Base-by-base conservation (phyloP, 116 monocot species). In the Cymodocea nodosa region DNA sequence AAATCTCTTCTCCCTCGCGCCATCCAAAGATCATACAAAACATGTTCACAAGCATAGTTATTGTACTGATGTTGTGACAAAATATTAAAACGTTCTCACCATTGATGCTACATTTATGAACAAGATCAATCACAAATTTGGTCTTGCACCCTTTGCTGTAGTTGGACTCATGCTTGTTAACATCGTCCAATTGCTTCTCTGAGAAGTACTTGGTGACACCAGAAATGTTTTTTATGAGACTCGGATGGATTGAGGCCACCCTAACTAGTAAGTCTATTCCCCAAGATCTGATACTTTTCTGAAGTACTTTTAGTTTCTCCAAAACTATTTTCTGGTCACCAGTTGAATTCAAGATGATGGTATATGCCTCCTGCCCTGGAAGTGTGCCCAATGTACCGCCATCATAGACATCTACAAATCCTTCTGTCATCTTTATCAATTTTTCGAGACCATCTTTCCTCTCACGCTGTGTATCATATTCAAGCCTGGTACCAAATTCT, bases 231-330 rank as follows among this genome's bases (percentile, higher is more conserved):
- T 58, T 80, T 53, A 85, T 76, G 65, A 89, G 61, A 72, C 78
- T 85, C 37, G 89, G 89, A 54, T 89, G 89, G 67, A 89, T 85
- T 11, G 85, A 77, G 11, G 78, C 78, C 51, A 89, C 72, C n/a
- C 80, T 83, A 18, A 83, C 74, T 5, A 89, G 77, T 49, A 81
- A 54, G 70, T 89, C 85, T 4, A 83, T 30, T 44, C 81, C 86
- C 51, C 83, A 71, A 35, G 82, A 76, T 56, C 80, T 76, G 49
- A 76, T 77, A 12, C 60, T 63, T 13, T 62, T 66, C 52, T 71
- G 49, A 2, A 70, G 70, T 59, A 57, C 71, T 19, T 81, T 80
- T 6, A 90, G n/a, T 36, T 81, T 81, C 50, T 55, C 23, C 57
- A 83, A 37, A 30, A 83, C 75, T 62, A 77, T 63, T 65, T 59